Evolutionary conservation across 148 eudicot genomes (phyloP).

Genomic region (Fagopyrum tataricum): DNA sequence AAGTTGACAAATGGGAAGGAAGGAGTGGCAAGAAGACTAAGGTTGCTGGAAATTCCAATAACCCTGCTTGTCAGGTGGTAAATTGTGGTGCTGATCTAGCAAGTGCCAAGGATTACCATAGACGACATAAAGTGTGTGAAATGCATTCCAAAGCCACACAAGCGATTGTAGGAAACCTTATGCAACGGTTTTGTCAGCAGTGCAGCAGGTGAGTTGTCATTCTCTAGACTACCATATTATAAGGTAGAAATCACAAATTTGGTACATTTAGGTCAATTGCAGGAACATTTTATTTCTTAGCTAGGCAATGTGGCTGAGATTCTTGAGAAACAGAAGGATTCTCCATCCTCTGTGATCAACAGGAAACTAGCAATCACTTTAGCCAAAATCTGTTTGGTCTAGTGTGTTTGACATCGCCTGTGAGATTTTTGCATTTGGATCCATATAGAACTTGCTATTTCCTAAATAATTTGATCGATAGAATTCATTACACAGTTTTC

Average conservation of each 20-base stretch:
- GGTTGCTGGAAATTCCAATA: slow-evolving; percentile 35
- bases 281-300: not conserved
- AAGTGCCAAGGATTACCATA: slow-evolving; percentile 73
- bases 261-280: not conserved
- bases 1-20: slow-evolving; percentile 38
- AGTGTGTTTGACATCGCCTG: not conserved
- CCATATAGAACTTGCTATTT: not conserved
- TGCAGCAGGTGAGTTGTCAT: slow-evolving; percentile 64
- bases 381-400: not conserved
- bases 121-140: slow-evolving; percentile 90
- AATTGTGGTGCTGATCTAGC: slow-evolving; percentile 74
- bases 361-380: not conserved
- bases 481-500: not conserved
- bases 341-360: not conserved
- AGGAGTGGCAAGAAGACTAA: slow-evolving; percentile 64
- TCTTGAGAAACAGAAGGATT: not conserved
- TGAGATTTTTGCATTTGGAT: not conserved
- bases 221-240: not conserved
- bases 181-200: slow-evolving; percentile 96
- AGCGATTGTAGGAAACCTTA: slow-evolving; percentile 57
- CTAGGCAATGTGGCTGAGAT: not conserved
- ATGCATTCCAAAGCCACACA: slow-evolving; percentile 72
- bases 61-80: slow-evolving; percentile 76
- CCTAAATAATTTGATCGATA: not conserved
- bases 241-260: not conserved